phyloP scores from a whole-genome alignment of 495 filamentous ascomycete species.

The Xylaria telfairii region DNA sequence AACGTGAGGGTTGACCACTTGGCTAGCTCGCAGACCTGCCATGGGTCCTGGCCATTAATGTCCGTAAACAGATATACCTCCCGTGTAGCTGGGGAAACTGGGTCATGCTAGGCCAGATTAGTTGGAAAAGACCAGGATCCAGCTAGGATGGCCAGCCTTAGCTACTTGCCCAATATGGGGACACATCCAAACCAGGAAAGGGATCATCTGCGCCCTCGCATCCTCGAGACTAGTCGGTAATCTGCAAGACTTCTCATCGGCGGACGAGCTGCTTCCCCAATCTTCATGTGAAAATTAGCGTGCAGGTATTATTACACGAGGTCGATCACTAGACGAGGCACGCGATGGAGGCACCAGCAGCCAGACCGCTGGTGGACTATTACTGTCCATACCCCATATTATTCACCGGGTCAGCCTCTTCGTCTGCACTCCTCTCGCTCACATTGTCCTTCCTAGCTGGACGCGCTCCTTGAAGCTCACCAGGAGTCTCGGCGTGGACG shows the following conservation, averaged over 20 bases:
- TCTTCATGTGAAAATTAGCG: slow-evolving; percentile 20
- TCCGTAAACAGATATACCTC: slow-evolving; percentile 10
- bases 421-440: slow-evolving; percentile 1
- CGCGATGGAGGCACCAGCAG: slow-evolving; percentile 18
- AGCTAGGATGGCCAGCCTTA: neutral
- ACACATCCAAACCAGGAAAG: slow-evolving; percentile 17
- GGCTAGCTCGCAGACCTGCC: slow-evolving; percentile 8
- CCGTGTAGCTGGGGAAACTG: slow-evolving; percentile 16
- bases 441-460: neutral
- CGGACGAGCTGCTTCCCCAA: neutral
- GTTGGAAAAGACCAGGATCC: neutral
- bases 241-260: slow-evolving; percentile 5
- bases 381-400: slow-evolving; percentile 7
- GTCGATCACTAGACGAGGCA: slow-evolving; percentile 14
- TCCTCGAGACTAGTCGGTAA: slow-evolving; percentile 14
- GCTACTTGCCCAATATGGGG: slow-evolving; percentile 26
- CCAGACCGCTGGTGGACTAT: neutral
- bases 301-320: slow-evolving; percentile 11
- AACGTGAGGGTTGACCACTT: slow-evolving; percentile 10
- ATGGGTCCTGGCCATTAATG: neutral
- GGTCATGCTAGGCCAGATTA: neutral
- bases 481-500: slow-evolving; percentile 34
- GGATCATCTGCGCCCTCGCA: slow-evolving; percentile 17
- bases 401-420: neutral
- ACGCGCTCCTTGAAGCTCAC: slow-evolving; percentile 31